Evolutionary conservation across 768 basidiomycete species (phyloP), one percentile per base, ranked within the genome.

Genomic region (Boletus eberwhitei): DNA sequence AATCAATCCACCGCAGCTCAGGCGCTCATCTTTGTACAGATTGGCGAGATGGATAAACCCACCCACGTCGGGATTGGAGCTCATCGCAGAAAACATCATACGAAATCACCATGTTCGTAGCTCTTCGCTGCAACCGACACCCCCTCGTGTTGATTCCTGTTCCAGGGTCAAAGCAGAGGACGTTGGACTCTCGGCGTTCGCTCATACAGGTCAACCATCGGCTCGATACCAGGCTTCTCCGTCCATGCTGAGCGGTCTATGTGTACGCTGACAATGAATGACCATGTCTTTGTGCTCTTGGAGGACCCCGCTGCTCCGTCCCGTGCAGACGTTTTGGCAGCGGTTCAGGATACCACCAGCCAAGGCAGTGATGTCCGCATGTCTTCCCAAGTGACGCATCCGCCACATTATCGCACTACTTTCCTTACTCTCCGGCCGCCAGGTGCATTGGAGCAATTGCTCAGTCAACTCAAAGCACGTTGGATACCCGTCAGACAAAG

Each of bases 1-100:
- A 4, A 26, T 26, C 19, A 12, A 19, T 44, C 34, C 35, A 50
- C 35, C 46, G 3, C 24, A 39, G 26, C 59, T 59, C 24, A 24
- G 5, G 24, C 3, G 24, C 24, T 24, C 34, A 52, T 3, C 5
- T 2, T 40, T 16, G 31, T 50, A 24, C 59, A 90, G 89, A 43
- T 73, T 92, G 49, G 90, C 87, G 40, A 80, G 90, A 59, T 90
- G 88, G 90, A 79, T 85, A 29, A 90, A 91, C 70, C 86, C 89
- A n/a, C 89, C 90, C 4, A 77, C 84, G 12, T 79, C 81, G 50
- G 87, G 88, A 29, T 70, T 91, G 21, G 79, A 85, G 48, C 77
- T 86, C 46, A 84, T 91, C 35, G 72, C 76, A 56, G 80, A 87
- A 41, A 90, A 90, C 59, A 84, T 92, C 42, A 55, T 75, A 2